Base-by-base conservation (phyloP, 495 filamentous ascomycete genomes). In the Lichina pygmaea region DNA sequence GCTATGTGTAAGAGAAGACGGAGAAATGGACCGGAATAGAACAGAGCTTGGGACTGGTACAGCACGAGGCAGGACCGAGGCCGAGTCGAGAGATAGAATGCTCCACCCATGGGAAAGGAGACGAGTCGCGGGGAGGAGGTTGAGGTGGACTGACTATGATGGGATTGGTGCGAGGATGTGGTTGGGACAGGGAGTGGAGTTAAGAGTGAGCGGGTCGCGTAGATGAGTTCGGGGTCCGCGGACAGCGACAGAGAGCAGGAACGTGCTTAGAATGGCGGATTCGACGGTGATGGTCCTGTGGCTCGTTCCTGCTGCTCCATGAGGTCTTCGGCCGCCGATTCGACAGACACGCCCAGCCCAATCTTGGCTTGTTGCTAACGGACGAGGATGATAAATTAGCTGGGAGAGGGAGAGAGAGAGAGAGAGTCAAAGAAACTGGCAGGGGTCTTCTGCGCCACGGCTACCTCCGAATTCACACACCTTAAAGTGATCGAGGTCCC, bases 401-500 rank as follows among this genome's bases (percentile, higher is more conserved):
- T 8, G 34, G 24, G 41, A 12, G 37, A 41, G 33, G 36, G 16
- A 32, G 13, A n/a, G 24, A 33, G 7, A 45, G 2, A 33, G 3
- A 1, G 4, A 47, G 5, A 39, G 4, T 7, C 42, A 33, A 39
- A n/a, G n/a, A 38, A 33, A 41, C n/a, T n/a, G n/a, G 15, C 16
- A 3, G 13, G 32, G 36, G 1, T 39, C 24, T 24, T 4, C 24
- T 24, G 24, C 24, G 4, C 4, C 24, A 24, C 24, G 2, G 24
- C 24, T 24, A 4, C 2, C 9, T 15, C 6, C 45, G 45, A 6
- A 34, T 39, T n/a, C 33, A 61, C 79, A 60, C 72, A 95, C 89
- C 71, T 89, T 89, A 51, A 71, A 67, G 60, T 95, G 91, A 62
- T 99, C 91, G 56, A 99, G 85, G 59, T 99, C 91, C 52, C 85